Conservation (phyloP, 108 stramenopile species). For the Stephanodiscus triporus region DNA sequence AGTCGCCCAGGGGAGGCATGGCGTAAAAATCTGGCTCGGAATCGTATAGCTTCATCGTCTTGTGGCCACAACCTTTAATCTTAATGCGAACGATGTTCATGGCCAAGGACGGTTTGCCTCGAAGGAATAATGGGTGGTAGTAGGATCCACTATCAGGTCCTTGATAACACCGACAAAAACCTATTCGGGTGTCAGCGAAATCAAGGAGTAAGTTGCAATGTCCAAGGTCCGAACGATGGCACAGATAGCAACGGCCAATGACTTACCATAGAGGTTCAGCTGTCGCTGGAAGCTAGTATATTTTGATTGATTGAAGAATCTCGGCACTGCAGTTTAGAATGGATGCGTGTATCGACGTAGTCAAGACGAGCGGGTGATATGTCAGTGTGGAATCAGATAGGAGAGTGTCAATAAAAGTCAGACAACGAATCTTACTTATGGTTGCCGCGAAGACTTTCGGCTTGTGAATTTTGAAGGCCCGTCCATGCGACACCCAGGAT, state of each 20-base stretch:
- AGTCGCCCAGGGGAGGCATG: conserved; percentile 54
- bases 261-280: conserved; percentile 66
- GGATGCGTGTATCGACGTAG: background rate
- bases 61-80: conserved; percentile 80
- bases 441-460: conserved; percentile 65
- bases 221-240: background rate
- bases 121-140: conserved; percentile 69
- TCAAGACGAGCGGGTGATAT: background rate
- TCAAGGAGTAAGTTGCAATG: background rate
- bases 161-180: conserved; percentile 48
- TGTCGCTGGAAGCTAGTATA: conserved; percentile 73
- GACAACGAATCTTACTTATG: conserved; percentile 32
- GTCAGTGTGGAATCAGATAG: background rate
- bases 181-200: conserved; percentile 8
- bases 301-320: conserved; percentile 71
- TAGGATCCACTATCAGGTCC: conserved; percentile 56
- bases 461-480: conserved; percentile 79
- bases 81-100: conserved; percentile 62
- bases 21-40: conserved; percentile 75
- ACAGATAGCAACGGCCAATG: background rate
- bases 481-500: conserved; percentile 82
- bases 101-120: conserved; percentile 54
- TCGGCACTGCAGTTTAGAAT: conserved; percentile 50
- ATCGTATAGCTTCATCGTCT: conserved; percentile 39
- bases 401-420: background rate